Base-by-base conservation (phyloP, 345 rosid genomes). In the Pistacia integerrima region DNA sequence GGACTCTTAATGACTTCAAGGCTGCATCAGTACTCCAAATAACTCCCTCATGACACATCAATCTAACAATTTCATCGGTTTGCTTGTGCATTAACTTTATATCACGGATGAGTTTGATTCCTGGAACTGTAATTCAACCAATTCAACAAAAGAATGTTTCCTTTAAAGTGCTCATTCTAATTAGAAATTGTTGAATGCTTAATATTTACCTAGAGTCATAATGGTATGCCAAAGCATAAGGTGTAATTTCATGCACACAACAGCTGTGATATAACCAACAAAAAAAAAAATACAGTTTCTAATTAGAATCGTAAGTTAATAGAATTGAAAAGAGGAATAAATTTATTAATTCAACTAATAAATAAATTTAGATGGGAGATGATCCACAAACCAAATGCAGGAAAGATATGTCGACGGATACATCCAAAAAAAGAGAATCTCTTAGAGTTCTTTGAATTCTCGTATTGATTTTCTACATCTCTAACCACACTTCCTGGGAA, bases 1-100 rank as follows among this genome's bases (percentile, higher is more conserved):
- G 67, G 1, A 1, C 8, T n/a, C 13, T 13, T 0, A 63, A 35
- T 5, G 3, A 7, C 0, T 35, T 14, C 22, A 5, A 0, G 7
- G 46, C 46, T 63, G 35, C 12, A 1, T 4, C 46, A 5, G 7
- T 46, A 8, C 0, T 2, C 28, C 11, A 64, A 1, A 0, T 64
- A 36, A 36, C 6, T 64, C 28, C 13, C 5, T 41, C 51, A 8
- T 46, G 51, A 10, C 48, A 64, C 69, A 64, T 18, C 1, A 64
- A 14, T 41, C 28, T 64, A 12, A 63, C n/a, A 17, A 41, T 64
- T 18, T 38, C 69, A 9, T 38, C 14, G 1, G 69, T 9, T 16
- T 38, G 51, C 69, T 7, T 10, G 18, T 64, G 69, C 11, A 0
- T 64, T 38, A 64, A 8, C 69, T 36, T 64, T 38, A 13, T 1